These are phyloP conservation scores for Colletotrichum liaoningense DNA, from an alignment of 2,329 filamentous ascomycete species.

Conservation along the genomic window DNA sequence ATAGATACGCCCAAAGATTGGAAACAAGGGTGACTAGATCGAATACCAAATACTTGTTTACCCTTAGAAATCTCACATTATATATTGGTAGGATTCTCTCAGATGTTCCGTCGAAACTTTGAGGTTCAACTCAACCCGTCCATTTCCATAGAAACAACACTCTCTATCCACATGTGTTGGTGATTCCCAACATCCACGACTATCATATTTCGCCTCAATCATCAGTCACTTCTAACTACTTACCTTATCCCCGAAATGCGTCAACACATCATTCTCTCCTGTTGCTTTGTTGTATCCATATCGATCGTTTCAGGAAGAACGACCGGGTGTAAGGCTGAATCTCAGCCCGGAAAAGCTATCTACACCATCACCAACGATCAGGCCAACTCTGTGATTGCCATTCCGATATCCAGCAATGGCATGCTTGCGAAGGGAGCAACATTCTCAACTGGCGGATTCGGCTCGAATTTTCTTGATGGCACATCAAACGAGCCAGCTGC, in stretches of 20 bases:
- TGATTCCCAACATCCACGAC: no score
- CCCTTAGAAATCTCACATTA: not conserved
- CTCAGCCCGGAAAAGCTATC: slow-evolving; percentile 48
- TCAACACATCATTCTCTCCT: not conserved
- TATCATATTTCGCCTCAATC: no score
- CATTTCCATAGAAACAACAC: no score
- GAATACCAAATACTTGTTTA: not conserved
- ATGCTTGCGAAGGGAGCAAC: slow-evolving; percentile 54
- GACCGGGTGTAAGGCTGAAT: not conserved
- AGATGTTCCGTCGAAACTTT: no score
- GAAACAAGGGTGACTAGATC: no score
- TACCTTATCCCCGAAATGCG: no score
- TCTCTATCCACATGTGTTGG: no score
- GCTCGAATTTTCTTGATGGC: slow-evolving; percentile 53
- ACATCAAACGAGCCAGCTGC: slow-evolving; percentile 49
- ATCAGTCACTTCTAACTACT: no score
- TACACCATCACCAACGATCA: slow-evolving; percentile 68
- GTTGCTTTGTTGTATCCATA: not conserved
- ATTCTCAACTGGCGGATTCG: slow-evolving; percentile 60
- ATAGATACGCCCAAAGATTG: no score
- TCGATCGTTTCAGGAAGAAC: not conserved
- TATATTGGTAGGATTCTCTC: no score
- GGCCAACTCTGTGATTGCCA: slow-evolving; percentile 59
- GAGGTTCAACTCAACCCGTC: not conserved
- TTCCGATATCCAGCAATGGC: slow-evolving; percentile 60